These are phyloP conservation scores for Bipolaris bicolor DNA, from an alignment of 2,329 filamentous ascomycete species.

Conservation along the genomic window DNA sequence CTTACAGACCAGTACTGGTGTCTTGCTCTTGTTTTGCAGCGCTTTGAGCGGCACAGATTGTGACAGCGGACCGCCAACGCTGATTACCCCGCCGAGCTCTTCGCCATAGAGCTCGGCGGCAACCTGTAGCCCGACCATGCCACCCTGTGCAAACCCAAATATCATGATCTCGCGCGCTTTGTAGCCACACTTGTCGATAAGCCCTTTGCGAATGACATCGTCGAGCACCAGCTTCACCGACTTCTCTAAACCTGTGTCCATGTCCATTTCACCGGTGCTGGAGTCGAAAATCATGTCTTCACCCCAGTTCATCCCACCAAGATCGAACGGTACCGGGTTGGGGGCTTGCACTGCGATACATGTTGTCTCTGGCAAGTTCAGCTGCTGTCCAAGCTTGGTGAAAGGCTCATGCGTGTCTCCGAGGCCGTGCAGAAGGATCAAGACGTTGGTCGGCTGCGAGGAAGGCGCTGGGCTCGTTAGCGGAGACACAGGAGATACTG, in stretches of 20 bases:
- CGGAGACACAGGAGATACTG: background rate
- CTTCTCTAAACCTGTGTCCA: constrained; percentile 60
- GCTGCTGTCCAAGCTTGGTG: constrained; percentile 68
- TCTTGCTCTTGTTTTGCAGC: constrained; percentile 61
- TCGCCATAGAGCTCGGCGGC: constrained; percentile 45
- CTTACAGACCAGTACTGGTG: constrained; percentile 68
- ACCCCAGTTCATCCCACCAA: constrained; percentile 69
- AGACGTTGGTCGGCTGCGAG: constrained; percentile 71
- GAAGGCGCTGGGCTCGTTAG: constrained; percentile 45
- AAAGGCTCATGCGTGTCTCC: constrained; percentile 77
- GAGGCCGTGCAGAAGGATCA: constrained; percentile 83
- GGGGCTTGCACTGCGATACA: constrained; percentile 77
- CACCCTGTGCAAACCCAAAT: constrained; percentile 64
- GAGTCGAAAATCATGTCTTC: constrained; percentile 65
- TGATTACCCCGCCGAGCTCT: constrained; percentile 65
- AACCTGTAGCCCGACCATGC: constrained; percentile 59
- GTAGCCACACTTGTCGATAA: constrained; percentile 59
- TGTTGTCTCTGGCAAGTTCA: constrained; percentile 78
- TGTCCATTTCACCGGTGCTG: constrained; percentile 58
- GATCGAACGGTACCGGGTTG: constrained; percentile 69
- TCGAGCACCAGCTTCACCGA: constrained; percentile 52
- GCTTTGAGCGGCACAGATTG: constrained; percentile 35
- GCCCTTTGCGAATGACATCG: constrained; percentile 52
- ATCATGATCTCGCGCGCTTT: constrained; percentile 58
- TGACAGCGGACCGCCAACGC: constrained; percentile 67